Base-by-base conservation (phyloP, 331 rosid species). In the Erythrophleum ivorense region DNA sequence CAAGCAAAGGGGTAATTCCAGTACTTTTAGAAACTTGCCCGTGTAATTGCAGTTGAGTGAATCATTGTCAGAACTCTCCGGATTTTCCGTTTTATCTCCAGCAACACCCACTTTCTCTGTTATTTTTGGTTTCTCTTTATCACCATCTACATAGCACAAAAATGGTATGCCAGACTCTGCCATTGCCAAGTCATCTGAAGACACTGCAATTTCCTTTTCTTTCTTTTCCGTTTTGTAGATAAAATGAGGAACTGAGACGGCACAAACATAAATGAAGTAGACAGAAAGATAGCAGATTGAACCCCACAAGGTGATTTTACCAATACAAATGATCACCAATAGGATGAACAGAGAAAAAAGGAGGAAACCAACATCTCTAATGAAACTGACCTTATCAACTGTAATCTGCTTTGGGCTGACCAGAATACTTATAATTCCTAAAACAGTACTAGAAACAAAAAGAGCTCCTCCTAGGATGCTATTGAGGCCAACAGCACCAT, bases 401-500 rank as follows among this genome's bases (percentile, higher is more conserved):
- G 43, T 16, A 48, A 88, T 62, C 3, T 54, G 52, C 6, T 85
- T 84, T 43, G 73, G 57, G 79, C 88, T 82, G 49, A 92, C 74
- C 0, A 87, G 78, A 50, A 91, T 77, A 76, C 91, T 91, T 80
- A 94, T 85, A 59, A 92, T 49, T 71, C 97, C 98, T 52, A 94
- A 85, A 4, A 94, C 98, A 59, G 79, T 80, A 66, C 97, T 85
- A 0, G 97, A 87, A 0, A 94, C 88, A 69, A 94, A 91, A 40
- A 92, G 89, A 13, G 94, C 91, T 4, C 98, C 98, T 1, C 98
- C 98, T 0, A 94, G 80, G 19, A 94, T 84, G 63, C 92, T 91
- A 62, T 90, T 92, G 43, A 94, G 85, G 13, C 98, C 98, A 33
- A 94, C 63, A 34, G 79, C 94, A 11, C 85, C 80, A 5, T 84